Evolutionary conservation across 2,329 filamentous ascomycete species (phyloP).

Genomic region (Eurotiales sp.): DNA sequence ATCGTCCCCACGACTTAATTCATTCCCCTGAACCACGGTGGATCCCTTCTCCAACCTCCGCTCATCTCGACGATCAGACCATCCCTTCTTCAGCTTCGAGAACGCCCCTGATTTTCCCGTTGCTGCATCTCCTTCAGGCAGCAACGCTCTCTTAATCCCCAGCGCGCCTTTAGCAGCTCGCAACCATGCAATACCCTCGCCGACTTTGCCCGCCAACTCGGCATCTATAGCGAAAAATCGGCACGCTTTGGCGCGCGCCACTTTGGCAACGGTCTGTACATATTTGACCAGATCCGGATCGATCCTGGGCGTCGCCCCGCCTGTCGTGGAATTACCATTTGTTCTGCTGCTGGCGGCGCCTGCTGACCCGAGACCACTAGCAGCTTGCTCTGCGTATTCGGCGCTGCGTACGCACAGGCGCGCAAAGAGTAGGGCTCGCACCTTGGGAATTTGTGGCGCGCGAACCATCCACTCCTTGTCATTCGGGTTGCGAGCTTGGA

Average conservation of each 20-base stretch:
- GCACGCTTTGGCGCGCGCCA: conserved; percentile 78
- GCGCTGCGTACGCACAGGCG: conserved; percentile 81
- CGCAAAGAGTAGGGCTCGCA: conserved; percentile 82
- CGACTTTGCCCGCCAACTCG: conserved; percentile 75
- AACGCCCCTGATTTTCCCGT: conserved; percentile 28
- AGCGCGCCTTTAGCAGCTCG: conserved; percentile 72
- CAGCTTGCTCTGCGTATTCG: conserved; percentile 77
- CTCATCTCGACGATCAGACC: conserved; percentile 75
- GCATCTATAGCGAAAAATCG: conserved; percentile 88
- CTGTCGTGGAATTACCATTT: conserved; percentile 4
- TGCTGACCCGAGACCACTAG: conserved; percentile 46
- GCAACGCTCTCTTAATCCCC: conserved; percentile 54
- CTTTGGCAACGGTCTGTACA: conserved; percentile 68
- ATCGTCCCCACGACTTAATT: conserved; percentile 60
- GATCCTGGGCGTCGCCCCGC: conserved; percentile 52
- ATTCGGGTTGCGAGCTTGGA: conserved; percentile 74
- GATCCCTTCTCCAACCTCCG: conserved; percentile 64
- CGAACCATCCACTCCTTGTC: conserved; percentile 98
- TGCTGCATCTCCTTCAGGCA: conserved; percentile 39
- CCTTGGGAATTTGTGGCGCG: conserved; percentile 79
- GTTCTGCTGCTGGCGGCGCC: conserved; percentile 25
- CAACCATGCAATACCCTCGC: conserved; percentile 83
- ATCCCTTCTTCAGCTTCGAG: conserved; percentile 65
- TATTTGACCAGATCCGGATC: conserved; percentile 68
- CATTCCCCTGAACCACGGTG: conserved; percentile 34